A percentile compares a stretch with the other conserved stretches of the same genome.
Evolutionary conservation across 768 basidiomycete species (phyloP).

Genomic region (Kockovaella imperatae): DNA sequence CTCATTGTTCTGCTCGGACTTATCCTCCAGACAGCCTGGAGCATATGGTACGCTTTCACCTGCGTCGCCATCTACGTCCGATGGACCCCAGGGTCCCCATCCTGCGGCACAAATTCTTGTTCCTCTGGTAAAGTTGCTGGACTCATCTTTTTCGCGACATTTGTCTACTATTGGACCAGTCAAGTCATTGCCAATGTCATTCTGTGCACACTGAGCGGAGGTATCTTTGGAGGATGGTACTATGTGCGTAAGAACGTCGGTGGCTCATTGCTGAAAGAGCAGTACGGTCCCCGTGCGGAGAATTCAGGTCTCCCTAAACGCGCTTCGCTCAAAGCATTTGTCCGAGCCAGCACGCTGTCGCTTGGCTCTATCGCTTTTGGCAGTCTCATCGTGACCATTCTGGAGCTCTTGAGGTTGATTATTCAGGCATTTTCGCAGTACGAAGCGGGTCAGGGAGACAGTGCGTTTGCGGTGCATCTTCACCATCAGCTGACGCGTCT

Average conservation of each 20-base stretch:
- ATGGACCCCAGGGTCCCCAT: slow-evolving; percentile 58
- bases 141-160: slow-evolving; percentile 66
- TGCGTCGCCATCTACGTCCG: slow-evolving; percentile 64
- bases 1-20: slow-evolving; percentile 65
- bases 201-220: slow-evolving; percentile 70
- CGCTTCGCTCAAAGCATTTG: slow-evolving; percentile 63
- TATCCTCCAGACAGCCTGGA: slow-evolving; percentile 62
- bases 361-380: slow-evolving; percentile 81
- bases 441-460: slow-evolving; percentile 39
- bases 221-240: slow-evolving; percentile 70
- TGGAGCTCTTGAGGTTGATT: slow-evolving; percentile 61
- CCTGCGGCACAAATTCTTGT: slow-evolving; percentile 51
- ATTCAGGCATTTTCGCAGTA: slow-evolving; percentile 47
- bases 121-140: slow-evolving; percentile 70
- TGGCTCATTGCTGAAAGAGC: too few species aligned
- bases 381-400: slow-evolving; percentile 68
- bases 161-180: slow-evolving; percentile 79
- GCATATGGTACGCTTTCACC: slow-evolving; percentile 75
- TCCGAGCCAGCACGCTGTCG: slow-evolving; percentile 66
- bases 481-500: not conserved
- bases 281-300: slow-evolving; percentile 63
- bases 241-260: too few species aligned
- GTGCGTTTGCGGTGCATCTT: slow-evolving; percentile 7
- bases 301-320: slow-evolving; percentile 62
- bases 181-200: slow-evolving; percentile 74